A percentile compares a stretch with the other conserved stretches of the same genome.
Conservation (phyloP, 108 stramenopile species). For the Mediolabrus comicus region DNA sequence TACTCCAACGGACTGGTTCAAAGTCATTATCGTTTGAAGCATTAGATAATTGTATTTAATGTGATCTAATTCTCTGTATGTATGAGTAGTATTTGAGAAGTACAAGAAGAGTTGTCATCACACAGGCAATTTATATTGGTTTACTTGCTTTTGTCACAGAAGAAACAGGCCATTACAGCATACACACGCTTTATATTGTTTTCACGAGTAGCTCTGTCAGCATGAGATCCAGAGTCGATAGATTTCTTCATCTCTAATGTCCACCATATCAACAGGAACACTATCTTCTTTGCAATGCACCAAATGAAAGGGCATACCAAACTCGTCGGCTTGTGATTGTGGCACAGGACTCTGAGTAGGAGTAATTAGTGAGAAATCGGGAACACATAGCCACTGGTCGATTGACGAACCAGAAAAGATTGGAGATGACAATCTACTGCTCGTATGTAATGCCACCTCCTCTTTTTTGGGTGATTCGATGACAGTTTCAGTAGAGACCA, state of each 20-base stretch:
- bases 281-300: neutral
- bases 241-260: neutral
- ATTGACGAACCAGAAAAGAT: neutral
- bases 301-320: neutral
- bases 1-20: conserved; percentile 41
- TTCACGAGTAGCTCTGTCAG: neutral
- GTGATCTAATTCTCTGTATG: no score
- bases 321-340: neutral
- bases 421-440: neutral
- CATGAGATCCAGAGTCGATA: neutral
- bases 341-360: neutral
- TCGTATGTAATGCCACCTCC: neutral
- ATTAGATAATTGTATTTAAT: neutral
- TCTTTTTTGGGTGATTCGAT: neutral
- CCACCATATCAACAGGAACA: neutral
- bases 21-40: conserved; percentile 22
- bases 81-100: no score
- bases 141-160: neutral
- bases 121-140: neutral
- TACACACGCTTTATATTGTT: neutral
- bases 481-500: neutral
- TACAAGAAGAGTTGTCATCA: neutral
- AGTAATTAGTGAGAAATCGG: neutral
- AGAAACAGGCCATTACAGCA: no score
- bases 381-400: neutral